These are phyloP conservation scores for Hymenoscyphus fructigenus DNA, from an alignment of 2,329 filamentous ascomycete genomes.

Conservation along the genomic window DNA sequence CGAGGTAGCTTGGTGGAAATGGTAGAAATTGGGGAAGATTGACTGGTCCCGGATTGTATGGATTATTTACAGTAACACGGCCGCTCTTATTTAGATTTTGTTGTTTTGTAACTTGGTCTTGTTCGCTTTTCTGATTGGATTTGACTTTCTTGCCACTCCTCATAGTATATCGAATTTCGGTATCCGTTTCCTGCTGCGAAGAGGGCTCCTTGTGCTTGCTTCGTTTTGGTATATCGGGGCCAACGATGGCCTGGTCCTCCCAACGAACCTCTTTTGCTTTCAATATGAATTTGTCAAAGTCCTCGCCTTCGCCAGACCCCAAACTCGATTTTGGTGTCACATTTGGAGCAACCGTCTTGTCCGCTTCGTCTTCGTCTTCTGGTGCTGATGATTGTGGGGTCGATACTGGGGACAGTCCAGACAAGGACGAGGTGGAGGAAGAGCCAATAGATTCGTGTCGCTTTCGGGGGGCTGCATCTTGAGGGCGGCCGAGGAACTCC, in stretches of 20 bases:
- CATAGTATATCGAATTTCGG: neutral
- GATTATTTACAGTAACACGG: neutral
- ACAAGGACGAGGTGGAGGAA: conserved; percentile 4
- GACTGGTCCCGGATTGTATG: too few species aligned
- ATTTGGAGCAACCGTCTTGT: neutral
- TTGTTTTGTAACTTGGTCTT: neutral
- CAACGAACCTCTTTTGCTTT: conserved; percentile 26
- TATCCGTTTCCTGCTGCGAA: neutral
- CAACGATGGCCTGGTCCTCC: conserved; percentile 22
- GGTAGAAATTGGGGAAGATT: neutral
- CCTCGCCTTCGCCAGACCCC: neutral
- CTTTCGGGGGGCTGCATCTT: conserved; percentile 8
- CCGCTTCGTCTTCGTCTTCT: conserved; percentile 15
- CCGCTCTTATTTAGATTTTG: neutral
- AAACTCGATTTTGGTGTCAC: neutral
- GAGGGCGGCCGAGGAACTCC: conserved; percentile 21
- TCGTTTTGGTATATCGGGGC: conserved; percentile 12
- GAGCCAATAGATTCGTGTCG: conserved; percentile 15
- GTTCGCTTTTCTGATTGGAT: neutral
- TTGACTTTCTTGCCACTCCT: conserved; percentile 22
- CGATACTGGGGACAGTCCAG: conserved; percentile 6
- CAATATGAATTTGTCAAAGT: conserved; percentile 12
- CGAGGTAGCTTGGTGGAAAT: neutral
- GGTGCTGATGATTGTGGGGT: conserved; percentile 20
- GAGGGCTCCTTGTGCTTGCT: conserved; percentile 4